A percentile compares a stretch with the other conserved stretches of the same genome.
Conservation (phyloP, 2,329 filamentous ascomycete species). For the Corinectria fuckeliana region DNA sequence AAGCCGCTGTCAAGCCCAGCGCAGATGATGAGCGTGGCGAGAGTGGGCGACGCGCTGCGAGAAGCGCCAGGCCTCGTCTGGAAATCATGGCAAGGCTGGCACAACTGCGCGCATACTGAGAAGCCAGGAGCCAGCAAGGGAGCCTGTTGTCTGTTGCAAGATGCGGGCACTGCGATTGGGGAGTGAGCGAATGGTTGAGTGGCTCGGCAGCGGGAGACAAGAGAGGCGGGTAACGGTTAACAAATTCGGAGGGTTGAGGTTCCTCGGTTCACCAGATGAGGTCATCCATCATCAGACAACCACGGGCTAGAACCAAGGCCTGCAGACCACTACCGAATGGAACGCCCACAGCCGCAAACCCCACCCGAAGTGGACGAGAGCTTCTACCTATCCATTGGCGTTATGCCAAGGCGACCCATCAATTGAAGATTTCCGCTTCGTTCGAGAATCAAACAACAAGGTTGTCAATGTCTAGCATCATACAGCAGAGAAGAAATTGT, state of each 20-base stretch:
- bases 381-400: too few species aligned
- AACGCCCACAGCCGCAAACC: neutral
- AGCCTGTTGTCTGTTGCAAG: neutral
- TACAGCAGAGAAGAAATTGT: neutral
- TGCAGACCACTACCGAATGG: neutral
- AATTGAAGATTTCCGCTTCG: neutral
- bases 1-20: constrained; percentile 15
- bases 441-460: too few species aligned
- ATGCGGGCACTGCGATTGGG: neutral
- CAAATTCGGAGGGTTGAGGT: constrained; percentile 17
- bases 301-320: neutral
- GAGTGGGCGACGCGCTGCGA: constrained; percentile 32
- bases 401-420: neutral
- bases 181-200: neutral
- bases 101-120: constrained; percentile 20
- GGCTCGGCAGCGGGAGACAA: constrained; percentile 1
- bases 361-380: neutral
- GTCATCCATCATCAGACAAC: constrained; percentile 20
- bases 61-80: constrained; percentile 35
- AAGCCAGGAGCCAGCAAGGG: neutral
- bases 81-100: constrained; percentile 37
- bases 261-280: constrained; percentile 16
- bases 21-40: constrained; percentile 13
- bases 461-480: neutral
- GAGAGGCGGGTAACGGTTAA: neutral